Evolutionary conservation across 2,329 filamentous ascomycete genomes (phyloP), one percentile per base, ranked within the genome.

Genomic region (Celoporthe dispersa): DNA sequence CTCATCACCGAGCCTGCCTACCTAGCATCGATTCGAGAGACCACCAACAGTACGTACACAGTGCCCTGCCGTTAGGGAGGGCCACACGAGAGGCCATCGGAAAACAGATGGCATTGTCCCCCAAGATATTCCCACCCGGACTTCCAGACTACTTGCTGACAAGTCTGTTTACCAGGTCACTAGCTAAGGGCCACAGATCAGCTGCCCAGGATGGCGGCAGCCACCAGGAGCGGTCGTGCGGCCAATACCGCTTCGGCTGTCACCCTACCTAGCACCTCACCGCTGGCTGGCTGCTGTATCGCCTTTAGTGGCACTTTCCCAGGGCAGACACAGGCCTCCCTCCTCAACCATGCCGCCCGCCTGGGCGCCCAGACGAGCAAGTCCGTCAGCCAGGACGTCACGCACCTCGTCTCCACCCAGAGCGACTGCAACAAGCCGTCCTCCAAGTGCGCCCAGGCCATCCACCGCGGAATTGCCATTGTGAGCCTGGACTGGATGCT

Each of bases 401-500:
- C 87, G 0, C 85, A 90, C 68, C 81, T 91, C 33, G 79, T 91
- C 64, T 84, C 85, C n/a, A 87, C 84, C 0, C 79, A 85, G 9
- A 79, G 81, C 11, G 88, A 90, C 71, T 86, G 82, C 72, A 78
- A 84, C 9, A 85, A 83, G 60, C 78, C 78, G 0, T 84, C 84
- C 0, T 76, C 80, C 59, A 91, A 91, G 75, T 84, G 87, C 73
- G 81, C 80, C 74, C 78, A 85, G 22, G 86, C 84, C 5, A 77
- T 81, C 12, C 74, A 81, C 16, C 81, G 84, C 44, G 81, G 77
- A 28, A 79, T 91, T 16, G 83, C 83, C 2, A 83, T 93, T 61
- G 84, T 93, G 35, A 82, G 79, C 12, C 77, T 90, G 0, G 79
- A 86, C 19, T 94, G 91, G 91, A 79, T 90, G n/a, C 73, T 86